Base-by-base conservation (phyloP, 805 yeast genomes). In the Candida dajiaensis region DNA sequence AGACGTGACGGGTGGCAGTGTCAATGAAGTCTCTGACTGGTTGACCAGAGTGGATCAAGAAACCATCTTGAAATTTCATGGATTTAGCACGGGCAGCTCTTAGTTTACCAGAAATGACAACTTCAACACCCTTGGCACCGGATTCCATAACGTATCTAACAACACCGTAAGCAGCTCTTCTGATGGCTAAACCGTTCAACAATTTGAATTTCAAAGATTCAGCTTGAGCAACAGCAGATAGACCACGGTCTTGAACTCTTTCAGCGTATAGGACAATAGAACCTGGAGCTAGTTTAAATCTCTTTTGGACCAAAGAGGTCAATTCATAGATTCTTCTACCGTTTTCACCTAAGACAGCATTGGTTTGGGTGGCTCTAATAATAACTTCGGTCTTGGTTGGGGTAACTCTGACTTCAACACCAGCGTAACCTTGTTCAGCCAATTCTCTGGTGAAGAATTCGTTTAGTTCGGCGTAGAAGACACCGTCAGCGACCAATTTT, bases 11-110 rank as follows among this genome's bases (percentile, higher is more conserved):
- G 74, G 96, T 90, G 66, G 99, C 99, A 71, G 83, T 77, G 77
- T 94, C 99, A 71, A 94, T 94, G 85, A 94, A 94, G 73, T 94
- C 99, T 65, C 80, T 83, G 74, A 92, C 94, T 78, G 99, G 99
- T 82, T 94, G 99, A 88, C 99, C 99, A 69, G 97, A 89, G 94
- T 94, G 99, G 83, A 94, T 94, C 94, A 94, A 88, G 96, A 94
- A 94, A 83, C 99, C 99, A 74, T 92, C 98, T 72, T 94, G 85
- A 85, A 92, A 94, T 80, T 94, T 94, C 96, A 94, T 95, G 69
- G 97, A 84, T 87, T 94, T 94, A 69, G 99, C 99, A 83, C 99
- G 89, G 69, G 98, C 99, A 77, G 97, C 99, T 81, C 97, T 89
- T 74, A 95, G 85, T 81, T 94, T 94, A 85, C 99, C 99, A 65